Evolutionary conservation across 768 basidiomycete species (phyloP).

Genomic region (Amanita rimosa): DNA sequence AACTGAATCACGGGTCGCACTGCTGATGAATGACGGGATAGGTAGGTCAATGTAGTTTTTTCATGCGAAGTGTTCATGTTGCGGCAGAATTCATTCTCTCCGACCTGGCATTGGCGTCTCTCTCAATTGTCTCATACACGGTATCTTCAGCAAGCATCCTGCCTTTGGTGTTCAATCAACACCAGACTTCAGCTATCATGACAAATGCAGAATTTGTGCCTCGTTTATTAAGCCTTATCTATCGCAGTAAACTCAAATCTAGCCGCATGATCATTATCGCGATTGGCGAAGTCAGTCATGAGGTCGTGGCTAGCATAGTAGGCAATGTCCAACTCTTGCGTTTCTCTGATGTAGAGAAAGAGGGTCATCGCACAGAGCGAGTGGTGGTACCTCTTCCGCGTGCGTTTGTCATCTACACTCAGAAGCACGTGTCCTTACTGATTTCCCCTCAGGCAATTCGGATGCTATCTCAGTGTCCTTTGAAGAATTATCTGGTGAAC

Average conservation of each 20-base stretch:
- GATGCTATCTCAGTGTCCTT: constrained; percentile 65
- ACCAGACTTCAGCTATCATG: constrained; percentile 67
- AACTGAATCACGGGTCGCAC: constrained; percentile 54
- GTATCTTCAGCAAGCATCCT: constrained; percentile 51
- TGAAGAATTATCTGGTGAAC: constrained; percentile 34
- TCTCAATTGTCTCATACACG: constrained; percentile 60
- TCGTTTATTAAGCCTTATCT: constrained; percentile 60
- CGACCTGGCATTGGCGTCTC: constrained; percentile 67
- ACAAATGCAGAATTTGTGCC: constrained; percentile 56
- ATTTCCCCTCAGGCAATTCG: constrained; percentile 29
- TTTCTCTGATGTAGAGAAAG: constrained; percentile 64
- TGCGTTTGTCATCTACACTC: constrained; percentile 20
- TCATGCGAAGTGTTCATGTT: not conserved
- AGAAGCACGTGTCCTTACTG: not conserved
- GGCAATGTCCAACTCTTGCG: constrained; percentile 44
- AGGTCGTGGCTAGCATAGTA: constrained; percentile 33
- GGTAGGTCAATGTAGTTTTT: constrained; percentile 29
- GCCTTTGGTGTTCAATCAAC: constrained; percentile 47
- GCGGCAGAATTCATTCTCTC: constrained; percentile 61
- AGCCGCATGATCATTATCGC: constrained; percentile 53
- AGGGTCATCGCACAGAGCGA: constrained; percentile 42
- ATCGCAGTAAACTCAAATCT: constrained; percentile 39
- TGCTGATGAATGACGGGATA: constrained; percentile 69
- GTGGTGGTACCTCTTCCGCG: constrained; percentile 38
- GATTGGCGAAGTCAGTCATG: constrained; percentile 48